phyloP scores from a whole-genome alignment of 192 early-diverging fungal genomes.

The Coemansia sp. region DNA sequence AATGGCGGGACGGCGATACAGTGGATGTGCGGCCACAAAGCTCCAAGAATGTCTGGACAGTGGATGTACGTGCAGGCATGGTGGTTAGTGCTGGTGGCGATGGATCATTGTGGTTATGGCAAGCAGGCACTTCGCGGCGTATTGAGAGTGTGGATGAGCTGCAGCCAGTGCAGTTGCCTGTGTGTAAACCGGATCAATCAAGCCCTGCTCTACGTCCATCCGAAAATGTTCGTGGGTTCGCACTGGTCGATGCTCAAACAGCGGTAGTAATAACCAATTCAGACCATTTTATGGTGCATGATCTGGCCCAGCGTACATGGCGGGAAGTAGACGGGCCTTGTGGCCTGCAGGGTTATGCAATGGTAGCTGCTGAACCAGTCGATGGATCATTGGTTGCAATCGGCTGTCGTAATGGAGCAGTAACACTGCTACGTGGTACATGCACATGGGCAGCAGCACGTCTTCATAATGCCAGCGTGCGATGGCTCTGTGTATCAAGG shows the following conservation, averaged over 20 bases:
- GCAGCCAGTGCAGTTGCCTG: no score
- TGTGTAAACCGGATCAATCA: no score
- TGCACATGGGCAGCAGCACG: not conserved
- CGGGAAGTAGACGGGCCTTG: not conserved
- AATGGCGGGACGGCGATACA: not conserved
- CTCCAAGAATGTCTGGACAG: constrained; percentile 79
- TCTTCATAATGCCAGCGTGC: not conserved
- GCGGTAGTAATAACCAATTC: not conserved
- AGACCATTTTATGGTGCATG: not conserved
- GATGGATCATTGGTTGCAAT: not conserved
- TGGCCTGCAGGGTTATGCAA: not conserved
- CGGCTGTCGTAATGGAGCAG: not conserved
- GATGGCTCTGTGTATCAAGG: not conserved
- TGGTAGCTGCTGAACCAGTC: not conserved
- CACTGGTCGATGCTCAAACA: not conserved
- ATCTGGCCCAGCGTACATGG: not conserved
- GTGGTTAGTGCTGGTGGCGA: constrained; percentile 82
- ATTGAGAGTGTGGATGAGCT: constrained; percentile 5
- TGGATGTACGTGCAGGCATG: constrained; percentile 59
- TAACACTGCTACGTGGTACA: not conserved
- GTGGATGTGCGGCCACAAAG: constrained; percentile 52
- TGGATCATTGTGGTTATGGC: constrained; percentile 73
- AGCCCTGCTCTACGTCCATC: no score
- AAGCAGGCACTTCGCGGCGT: not conserved
- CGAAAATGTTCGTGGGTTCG: not conserved